Evolutionary conservation across 345 rosid species (phyloP).

Genomic region (Atalantia buxifolia): DNA sequence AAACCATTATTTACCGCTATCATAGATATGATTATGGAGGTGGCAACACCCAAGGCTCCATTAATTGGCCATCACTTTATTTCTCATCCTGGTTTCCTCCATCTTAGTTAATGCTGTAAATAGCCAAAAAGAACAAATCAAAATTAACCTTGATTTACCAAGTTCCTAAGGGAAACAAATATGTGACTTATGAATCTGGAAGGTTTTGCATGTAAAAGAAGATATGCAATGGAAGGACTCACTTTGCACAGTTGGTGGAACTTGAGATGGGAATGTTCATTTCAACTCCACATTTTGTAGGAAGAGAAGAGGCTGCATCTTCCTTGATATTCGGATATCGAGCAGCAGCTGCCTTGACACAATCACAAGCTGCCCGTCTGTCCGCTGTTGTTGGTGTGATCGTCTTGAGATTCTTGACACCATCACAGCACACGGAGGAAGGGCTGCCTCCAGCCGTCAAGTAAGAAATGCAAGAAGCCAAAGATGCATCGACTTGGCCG

Average conservation of each 20-base stretch:
- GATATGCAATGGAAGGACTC: neutral
- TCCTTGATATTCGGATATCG: neutral
- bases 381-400: neutral
- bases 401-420: neutral
- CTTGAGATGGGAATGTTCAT: neutral
- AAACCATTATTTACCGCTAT: neutral
- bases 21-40: neutral
- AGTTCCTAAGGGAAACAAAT: neutral
- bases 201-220: neutral
- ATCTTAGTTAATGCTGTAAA: neutral
- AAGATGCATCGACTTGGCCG: no score
- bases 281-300: neutral
- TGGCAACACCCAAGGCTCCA: neutral
- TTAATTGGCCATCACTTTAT: neutral
- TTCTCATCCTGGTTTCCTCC: neutral
- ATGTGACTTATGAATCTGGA: no score
- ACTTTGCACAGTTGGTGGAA: neutral
- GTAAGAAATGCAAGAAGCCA: neutral
- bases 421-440: neutral
- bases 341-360: neutral
- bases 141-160: neutral
- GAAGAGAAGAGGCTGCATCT: neutral
- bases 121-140: neutral
- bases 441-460: neutral
- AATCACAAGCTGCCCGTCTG: neutral